Evolutionary conservation across 2,329 filamentous ascomycete genomes (phyloP), one percentile per base, ranked within the genome.

Genomic region (Teratosphaeria epicoccoides): DNA sequence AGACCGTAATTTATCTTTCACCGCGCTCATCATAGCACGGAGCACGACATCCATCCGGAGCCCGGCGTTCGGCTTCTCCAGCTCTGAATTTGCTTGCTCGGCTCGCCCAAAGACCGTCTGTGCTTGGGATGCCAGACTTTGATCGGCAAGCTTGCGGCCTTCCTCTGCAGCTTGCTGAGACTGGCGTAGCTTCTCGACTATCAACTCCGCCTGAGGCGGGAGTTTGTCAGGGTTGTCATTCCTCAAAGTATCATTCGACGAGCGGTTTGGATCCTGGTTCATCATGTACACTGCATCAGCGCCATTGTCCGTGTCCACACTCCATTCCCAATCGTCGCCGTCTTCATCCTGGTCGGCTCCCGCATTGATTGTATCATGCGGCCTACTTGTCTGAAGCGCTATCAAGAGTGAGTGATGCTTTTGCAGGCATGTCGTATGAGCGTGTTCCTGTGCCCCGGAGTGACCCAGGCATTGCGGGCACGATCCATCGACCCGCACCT

Each of bases 281-380:
- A 43, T 24, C 24, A 54, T 20, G 46, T 54, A 55, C 37, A 53
- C 47, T 5, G 11, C 24, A 26, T 56, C 54, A 22, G 12, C 22
- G 25, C 43, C 47, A 14, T 53, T 22, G 3, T 53, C 48, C 6
- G 52, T 52, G 22, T 56, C 48, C 12, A 54, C 50, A 11, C 24
- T 47, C 24, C 29, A 29, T 25, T 25, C 25, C 29, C 37, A 23
- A 17, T 23, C 24, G 10, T 46, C 43, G 11, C 24, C 17, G n/a
- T 51, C 43, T n/a, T 23, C 43, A 26, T 14, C 29, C 17, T 40
- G 33, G 33, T 40, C 33, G 5, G 33, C 33, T 9, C 20, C 14
- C n/a, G 33, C 33, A 17, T 17, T 7, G 20, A 17, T n/a, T 9
- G 6, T 17, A 17, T 40, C 20, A 2, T 40, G n/a, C 17, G 20